Evolutionary conservation across 306 rosid species (phyloP).

Genomic region (Rosa lucieae): DNA sequence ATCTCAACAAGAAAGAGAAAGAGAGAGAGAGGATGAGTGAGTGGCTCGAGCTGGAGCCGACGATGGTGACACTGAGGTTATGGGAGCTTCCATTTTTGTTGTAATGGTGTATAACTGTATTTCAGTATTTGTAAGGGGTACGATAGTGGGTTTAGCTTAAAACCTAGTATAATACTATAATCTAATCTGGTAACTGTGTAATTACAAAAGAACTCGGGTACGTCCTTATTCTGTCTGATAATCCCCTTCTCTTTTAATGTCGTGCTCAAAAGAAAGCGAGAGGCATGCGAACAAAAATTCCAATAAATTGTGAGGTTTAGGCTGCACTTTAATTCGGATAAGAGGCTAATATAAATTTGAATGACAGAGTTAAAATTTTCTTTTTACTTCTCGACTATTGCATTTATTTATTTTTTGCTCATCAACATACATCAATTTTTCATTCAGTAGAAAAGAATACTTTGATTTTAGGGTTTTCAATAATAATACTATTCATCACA

Average conservation of each 20-base stretch:
- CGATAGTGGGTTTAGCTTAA: not conserved
- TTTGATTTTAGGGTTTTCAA: no score
- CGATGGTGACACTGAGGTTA: constrained; percentile 17
- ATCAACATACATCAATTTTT: no score
- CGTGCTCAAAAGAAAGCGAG: not conserved
- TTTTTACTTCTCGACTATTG: not conserved
- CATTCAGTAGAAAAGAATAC: no score
- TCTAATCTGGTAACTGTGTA: not conserved
- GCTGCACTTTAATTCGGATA: not conserved
- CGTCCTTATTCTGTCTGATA: not conserved
- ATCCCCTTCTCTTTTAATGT: not conserved
- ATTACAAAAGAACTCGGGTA: not conserved
- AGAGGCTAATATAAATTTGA: not conserved
- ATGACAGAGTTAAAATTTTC: not conserved
- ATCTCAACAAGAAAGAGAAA: not conserved
- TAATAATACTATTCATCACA: no score
- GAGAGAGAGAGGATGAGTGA: constrained; percentile 2
- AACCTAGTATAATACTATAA: not conserved
- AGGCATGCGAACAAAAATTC: not conserved
- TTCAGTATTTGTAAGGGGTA: not conserved
- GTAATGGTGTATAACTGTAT: not conserved
- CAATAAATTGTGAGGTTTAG: not conserved
- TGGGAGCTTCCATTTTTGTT: not conserved
- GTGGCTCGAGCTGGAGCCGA: constrained; percentile 22
- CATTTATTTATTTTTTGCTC: no score